Base-by-base conservation (phyloP, 148 eudicot species). In the Rhododendron henanense region DNA sequence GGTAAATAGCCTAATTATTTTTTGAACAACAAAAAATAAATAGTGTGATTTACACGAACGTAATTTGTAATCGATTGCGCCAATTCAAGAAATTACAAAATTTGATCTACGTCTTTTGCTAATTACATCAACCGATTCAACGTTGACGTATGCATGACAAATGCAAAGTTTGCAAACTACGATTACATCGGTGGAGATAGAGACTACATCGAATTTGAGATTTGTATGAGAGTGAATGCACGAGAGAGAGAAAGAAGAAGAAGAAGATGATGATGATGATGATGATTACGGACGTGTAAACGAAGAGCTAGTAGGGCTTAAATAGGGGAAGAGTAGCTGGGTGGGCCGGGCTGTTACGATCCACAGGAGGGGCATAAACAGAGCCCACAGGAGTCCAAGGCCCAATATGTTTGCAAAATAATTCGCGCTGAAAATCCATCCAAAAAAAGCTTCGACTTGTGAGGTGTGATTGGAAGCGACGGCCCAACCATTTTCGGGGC, bases 201-300 rank as follows among this genome's bases (percentile, higher is more conserved):
- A 86, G 61, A 92, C 87, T 21, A 83, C 85, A 25, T 89, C 90
- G 81, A 86, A 83, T 39, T 83, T 78, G 79, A 89, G 93, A 85
- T 87, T 85, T 19, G 87, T 85, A 81, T 6, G 45, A 41, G 84
- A 67, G 85, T 75, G 78, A 13, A 2, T 9, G 21, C 63, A 4
- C 0, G 37, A 73, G 37, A 10, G 19, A 16, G 23, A 16, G 21
- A 15, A 41, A 41, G 6, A 41, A 5, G 44, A 41, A 5, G 44
- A 5, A 18, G 21, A n/a, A n/a, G n/a, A n/a, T n/a, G n/a, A 57
- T 0, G 23, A 55, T 4, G 25, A 63, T 11, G 31, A 10, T 6
- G 75, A 25, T 9, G 76, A 33, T 31, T 31, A 71, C 41, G 76
- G 76, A 71, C 76, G 3, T 33, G 76, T 28, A 31, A 74, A 35